Conservation (phyloP, 345 rosid species). For the Rhizophora apiculata region DNA sequence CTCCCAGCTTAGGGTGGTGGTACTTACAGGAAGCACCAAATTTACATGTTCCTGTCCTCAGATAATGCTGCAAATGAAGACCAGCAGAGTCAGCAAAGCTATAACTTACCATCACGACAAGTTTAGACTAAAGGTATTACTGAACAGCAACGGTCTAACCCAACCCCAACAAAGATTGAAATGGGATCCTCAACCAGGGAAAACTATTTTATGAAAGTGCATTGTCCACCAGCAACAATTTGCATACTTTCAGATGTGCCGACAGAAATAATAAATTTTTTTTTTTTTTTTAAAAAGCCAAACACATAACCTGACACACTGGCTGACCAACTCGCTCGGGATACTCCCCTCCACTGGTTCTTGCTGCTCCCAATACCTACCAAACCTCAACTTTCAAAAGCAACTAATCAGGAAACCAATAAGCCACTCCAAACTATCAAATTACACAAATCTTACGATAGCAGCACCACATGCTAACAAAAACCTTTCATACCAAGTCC, state of each 20-base stretch:
- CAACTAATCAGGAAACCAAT: slow-evolving; percentile 10
- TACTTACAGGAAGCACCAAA: slow-evolving; percentile 94
- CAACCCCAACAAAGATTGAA: background rate
- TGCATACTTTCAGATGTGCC: background rate
- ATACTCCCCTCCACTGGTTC: slow-evolving; percentile 54
- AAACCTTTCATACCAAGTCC: background rate
- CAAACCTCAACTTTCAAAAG: slow-evolving; percentile 24
- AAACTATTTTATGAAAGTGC: slow-evolving; percentile 16
- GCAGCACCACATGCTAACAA: slow-evolving; percentile 6
- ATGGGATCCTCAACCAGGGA: background rate
- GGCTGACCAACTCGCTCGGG: slow-evolving; percentile 84
- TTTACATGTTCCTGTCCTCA: slow-evolving; percentile 88
- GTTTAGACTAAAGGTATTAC: background rate
- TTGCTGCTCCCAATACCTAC: slow-evolving; percentile 64
- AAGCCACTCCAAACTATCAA: background rate
- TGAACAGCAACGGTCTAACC: background rate
- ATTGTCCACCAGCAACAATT: slow-evolving; percentile 13
- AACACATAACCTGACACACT: slow-evolving; percentile 62
- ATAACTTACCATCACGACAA: background rate
- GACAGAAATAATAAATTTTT: background rate
- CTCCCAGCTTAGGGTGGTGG: slow-evolving; percentile 82
- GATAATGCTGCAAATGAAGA: slow-evolving; percentile 55
- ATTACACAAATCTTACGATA: slow-evolving; percentile 14
- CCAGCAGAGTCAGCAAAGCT: slow-evolving; percentile 11
- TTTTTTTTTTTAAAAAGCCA: background rate